These are phyloP conservation scores for Exophiala bonariae DNA, from an alignment of 2,329 filamentous ascomycete species.

Conservation along the genomic window DNA sequence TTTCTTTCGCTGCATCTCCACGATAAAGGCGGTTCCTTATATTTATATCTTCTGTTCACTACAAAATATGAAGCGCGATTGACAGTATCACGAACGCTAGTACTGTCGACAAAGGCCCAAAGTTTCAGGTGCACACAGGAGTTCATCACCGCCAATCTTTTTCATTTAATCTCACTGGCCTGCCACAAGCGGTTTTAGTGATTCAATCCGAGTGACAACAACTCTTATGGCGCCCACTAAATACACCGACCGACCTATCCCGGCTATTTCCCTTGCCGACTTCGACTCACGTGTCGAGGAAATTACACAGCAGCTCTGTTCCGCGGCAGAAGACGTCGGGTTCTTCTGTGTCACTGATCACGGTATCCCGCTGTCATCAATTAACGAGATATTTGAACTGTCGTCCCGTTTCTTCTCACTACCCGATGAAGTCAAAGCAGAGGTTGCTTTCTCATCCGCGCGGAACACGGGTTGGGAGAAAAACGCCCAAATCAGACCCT, in stretches of 20 bases:
- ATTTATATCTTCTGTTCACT: too few species aligned
- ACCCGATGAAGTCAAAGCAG: conserved; percentile 52
- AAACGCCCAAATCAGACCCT: conserved; percentile 58
- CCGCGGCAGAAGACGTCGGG: conserved; percentile 59
- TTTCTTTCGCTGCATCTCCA: too few species aligned
- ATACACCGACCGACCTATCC: conserved; percentile 47
- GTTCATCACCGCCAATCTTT: too few species aligned
- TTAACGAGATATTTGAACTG: conserved; percentile 53
- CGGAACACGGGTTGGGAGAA: conserved; percentile 64
- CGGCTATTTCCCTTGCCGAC: conserved; percentile 55
- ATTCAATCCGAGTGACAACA: too few species aligned
- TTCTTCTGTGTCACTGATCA: conserved; percentile 62
- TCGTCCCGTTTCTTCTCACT: conserved; percentile 58
- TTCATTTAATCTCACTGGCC: too few species aligned
- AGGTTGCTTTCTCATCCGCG: conserved; percentile 54
- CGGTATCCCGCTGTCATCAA: conserved; percentile 49
- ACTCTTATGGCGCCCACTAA: conserved; percentile 38
- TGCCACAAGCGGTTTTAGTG: too few species aligned
- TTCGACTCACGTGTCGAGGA: conserved; percentile 54
- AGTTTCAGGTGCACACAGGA: too few species aligned
- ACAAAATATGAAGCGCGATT: too few species aligned
- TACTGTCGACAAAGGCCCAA: too few species aligned
- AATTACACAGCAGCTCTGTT: conserved; percentile 53
- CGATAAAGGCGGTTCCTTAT: too few species aligned
- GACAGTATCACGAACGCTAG: too few species aligned